A percentile compares a stretch with the other conserved stretches of the same genome.
Conservation (phyloP, 2,329 filamentous ascomycete species). For the Ceratocystiopsis brevicomis region DNA sequence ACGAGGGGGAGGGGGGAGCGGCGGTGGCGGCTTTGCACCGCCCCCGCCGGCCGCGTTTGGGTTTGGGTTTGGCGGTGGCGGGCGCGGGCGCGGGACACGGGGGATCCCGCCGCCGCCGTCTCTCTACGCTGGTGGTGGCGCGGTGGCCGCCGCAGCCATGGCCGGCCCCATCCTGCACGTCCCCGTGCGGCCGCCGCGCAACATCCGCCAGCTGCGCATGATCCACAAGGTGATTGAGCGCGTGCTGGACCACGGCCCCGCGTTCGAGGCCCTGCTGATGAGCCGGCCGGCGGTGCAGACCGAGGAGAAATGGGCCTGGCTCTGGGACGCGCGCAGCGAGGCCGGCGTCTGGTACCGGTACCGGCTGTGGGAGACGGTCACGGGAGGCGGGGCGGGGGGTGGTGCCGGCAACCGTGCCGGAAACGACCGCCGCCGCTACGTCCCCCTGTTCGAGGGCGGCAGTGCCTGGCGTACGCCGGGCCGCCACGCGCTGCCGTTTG, state of each 20-base stretch:
- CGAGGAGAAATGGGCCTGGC: constrained; percentile 83
- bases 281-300: constrained; percentile 61
- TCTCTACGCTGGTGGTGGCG: constrained; percentile 31
- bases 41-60: neutral
- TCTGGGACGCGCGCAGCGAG: constrained; percentile 67
- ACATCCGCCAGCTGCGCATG: constrained; percentile 59
- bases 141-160: constrained; percentile 17
- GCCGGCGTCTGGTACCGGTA: constrained; percentile 85
- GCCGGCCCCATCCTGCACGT: constrained; percentile 37
- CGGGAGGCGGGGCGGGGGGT: constrained; percentile 30
- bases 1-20: no score
- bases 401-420: no score
- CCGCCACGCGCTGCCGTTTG: constrained; percentile 48
- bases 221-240: constrained; percentile 79
- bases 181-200: constrained; percentile 54
- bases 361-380: constrained; percentile 75
- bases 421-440: constrained; percentile 27
- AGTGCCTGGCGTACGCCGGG: constrained; percentile 63
- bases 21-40: neutral
- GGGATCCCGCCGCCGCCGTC: constrained; percentile 48
- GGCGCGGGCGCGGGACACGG: constrained; percentile 7
- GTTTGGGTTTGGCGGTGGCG: constrained; percentile 6
- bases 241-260: constrained; percentile 59
- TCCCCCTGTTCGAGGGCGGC: constrained; percentile 56
- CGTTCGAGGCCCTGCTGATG: constrained; percentile 89